Conservation (phyloP, 192 early-diverging fungal genomes). For the Mortierella hygrophila region DNA sequence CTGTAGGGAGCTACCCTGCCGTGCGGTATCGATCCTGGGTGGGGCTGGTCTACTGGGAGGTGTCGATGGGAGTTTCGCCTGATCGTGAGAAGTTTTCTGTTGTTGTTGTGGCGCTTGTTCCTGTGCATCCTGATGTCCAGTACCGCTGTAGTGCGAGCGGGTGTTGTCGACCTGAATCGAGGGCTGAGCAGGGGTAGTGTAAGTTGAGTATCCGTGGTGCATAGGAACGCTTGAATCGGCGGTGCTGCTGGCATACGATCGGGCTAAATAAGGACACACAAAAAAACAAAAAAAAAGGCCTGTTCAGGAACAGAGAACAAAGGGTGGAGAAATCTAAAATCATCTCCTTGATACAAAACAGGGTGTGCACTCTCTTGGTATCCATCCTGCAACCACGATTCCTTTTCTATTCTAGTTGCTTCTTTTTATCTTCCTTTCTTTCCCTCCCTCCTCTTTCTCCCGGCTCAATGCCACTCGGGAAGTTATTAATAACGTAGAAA, state of each 20-base stretch:
- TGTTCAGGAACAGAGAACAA: neutral
- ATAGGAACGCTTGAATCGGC: neutral
- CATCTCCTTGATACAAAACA: too few relatives aligned
- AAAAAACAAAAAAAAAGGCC: neutral
- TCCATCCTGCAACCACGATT: neutral
- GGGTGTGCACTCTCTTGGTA: too few relatives aligned
- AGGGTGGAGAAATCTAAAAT: neutral
- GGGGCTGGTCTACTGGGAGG: conserved; percentile 29
- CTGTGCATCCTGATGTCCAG: neutral
- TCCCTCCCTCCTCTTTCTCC: neutral
- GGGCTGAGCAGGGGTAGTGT: neutral
- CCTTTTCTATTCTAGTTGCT: neutral
- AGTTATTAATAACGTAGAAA: conserved; percentile 6
- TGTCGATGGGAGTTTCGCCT: conserved; percentile 7
- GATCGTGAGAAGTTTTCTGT: neutral
- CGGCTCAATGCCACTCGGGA: neutral
- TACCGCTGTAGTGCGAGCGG: neutral
- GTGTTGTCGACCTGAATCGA: neutral
- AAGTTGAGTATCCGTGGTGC: neutral
- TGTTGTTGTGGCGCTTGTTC: neutral
- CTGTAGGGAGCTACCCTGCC: conserved; percentile 26
- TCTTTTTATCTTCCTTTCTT: neutral
- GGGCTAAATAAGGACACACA: conserved; percentile 1
- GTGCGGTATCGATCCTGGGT: conserved; percentile 39
- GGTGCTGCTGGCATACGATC: neutral